Evolutionary conservation across 139 green algal genomes (phyloP), one percentile per base, ranked within the genome.

Genomic region (Tetradesmus lagerheimii): DNA sequence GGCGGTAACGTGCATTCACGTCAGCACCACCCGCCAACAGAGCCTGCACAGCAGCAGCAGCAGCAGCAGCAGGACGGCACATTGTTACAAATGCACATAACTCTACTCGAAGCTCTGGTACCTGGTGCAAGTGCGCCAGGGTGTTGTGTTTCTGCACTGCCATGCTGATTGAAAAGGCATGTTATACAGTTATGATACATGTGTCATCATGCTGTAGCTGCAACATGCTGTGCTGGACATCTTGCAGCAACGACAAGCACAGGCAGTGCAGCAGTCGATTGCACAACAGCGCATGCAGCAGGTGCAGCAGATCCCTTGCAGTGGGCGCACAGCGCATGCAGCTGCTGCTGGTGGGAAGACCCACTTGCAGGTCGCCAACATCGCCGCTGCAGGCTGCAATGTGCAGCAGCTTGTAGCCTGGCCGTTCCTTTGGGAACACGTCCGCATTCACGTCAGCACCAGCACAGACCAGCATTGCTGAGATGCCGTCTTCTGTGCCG

Each of bases 371-470:
- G 11, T 80, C 20, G 39, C 71, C 31, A 23, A 11, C 25, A 6
- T 16, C 15, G 71, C 31, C 31, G 71, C 34, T 37, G 71, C 71
- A 80, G 31, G 71, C 25, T 37, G 71, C 71, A 20, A 35, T 35
- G 71, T 80, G 71, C 31, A 80, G 11, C 31, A 80, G 71, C 71
- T 80, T 80, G 71, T 80, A 80, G 31, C 71, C 71, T 23, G 71
- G 71, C 4, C 71, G 31, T 25, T 80, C 71, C 71, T 80, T 41
- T 16, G 71, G 71, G 71, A 80, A 80, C 31, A 80, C 71, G 14
- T 80, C 71, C 20, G 39, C 71, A 39, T 80, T 80, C 2, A 80
- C 71, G 39, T 80, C 71, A 80, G 71, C 71, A 37, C 71, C 71
- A 39, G 71, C 71, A 39, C 71, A 80, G 71, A 80, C 20, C 2